Percentiles rank a stretch among this genome's conserved stretches.
Evolutionary conservation across 805 yeast genomes (phyloP).

Genomic region (Yarrowia yakushimensis): DNA sequence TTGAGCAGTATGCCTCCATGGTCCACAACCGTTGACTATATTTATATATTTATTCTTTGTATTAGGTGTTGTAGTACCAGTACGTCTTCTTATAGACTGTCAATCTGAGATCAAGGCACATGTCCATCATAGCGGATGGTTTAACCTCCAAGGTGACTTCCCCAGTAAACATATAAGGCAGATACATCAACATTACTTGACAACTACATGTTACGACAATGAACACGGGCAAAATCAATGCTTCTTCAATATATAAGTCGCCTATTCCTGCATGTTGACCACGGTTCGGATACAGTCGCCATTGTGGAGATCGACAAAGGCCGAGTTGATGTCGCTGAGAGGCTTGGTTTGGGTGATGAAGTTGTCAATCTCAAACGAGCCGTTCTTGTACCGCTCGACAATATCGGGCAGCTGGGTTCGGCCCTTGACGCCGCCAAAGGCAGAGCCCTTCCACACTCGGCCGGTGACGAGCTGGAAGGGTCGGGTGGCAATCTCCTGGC

Average conservation of each 20-base stretch:
- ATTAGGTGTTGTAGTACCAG: too few species aligned
- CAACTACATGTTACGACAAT: too few species aligned
- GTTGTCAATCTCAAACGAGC: conserved; percentile 85
- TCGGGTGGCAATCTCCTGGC: conserved; percentile 92
- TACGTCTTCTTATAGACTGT: too few species aligned
- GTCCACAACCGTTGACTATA: neutral
- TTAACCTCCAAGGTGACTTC: too few species aligned
- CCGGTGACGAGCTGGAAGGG: conserved; percentile 99
- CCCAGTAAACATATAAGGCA: too few species aligned
- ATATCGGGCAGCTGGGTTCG: conserved; percentile 90
- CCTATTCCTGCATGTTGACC: conserved; percentile 35
- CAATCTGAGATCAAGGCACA: too few species aligned
- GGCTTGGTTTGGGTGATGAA: conserved; percentile 88
- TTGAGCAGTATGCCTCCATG: conserved; percentile 6
- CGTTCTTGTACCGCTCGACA: conserved; percentile 79
- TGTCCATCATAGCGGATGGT: too few species aligned
- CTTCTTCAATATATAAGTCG: neutral
- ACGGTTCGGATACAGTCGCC: conserved; percentile 96
- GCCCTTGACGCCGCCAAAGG: conserved; percentile 99
- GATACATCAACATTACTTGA: too few species aligned
- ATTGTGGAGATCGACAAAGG: conserved; percentile 90
- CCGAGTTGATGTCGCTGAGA: conserved; percentile 74
- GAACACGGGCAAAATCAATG: neutral
- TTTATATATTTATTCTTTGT: conserved; percentile 17
- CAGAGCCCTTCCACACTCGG: conserved; percentile 98